These are phyloP conservation scores for Daldinia eschscholtzii DNA, from an alignment of 2,329 filamentous ascomycete genomes.

Conservation along the genomic window DNA sequence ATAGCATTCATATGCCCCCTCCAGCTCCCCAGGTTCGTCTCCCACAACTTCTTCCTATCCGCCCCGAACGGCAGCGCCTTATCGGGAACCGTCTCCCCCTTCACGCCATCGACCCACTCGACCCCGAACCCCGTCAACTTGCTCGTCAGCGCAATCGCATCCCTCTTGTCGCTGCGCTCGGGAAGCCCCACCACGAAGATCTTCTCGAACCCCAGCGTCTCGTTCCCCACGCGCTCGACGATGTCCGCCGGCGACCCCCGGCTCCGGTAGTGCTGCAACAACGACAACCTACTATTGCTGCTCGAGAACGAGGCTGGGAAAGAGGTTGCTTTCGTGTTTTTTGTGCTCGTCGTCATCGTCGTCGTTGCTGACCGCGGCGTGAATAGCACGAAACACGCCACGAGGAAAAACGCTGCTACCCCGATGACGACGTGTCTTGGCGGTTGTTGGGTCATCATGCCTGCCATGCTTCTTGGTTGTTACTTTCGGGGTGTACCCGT, in stretches of 20 bases:
- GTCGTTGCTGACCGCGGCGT: slow-evolving; percentile 20
- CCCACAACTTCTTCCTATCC: slow-evolving; percentile 47
- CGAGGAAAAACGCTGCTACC: slow-evolving; percentile 18
- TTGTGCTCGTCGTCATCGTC: background rate
- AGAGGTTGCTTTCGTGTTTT: background rate
- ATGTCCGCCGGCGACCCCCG: slow-evolving; percentile 35
- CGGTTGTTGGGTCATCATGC: slow-evolving; percentile 23
- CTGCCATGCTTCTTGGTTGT: slow-evolving; percentile 14
- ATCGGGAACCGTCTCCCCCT: slow-evolving; percentile 55
- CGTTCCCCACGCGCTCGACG: slow-evolving; percentile 46
- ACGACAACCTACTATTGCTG: no score
- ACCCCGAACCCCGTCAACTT: slow-evolving; percentile 58
- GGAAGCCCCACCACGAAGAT: slow-evolving; percentile 60
- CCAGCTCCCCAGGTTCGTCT: slow-evolving; percentile 58
- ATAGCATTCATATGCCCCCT: slow-evolving; percentile 57
- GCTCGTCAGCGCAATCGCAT: slow-evolving; percentile 60
- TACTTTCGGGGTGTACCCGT: slow-evolving; percentile 14
- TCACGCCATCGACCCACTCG: slow-evolving; percentile 60
- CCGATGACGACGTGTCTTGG: slow-evolving; percentile 29
- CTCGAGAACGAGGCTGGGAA: background rate
- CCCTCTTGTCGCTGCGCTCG: slow-evolving; percentile 62
- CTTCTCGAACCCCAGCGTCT: slow-evolving; percentile 51
- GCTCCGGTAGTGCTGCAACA: slow-evolving; percentile 1
- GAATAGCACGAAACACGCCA: slow-evolving; percentile 28
- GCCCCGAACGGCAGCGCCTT: slow-evolving; percentile 57